These are phyloP conservation scores for Cytospora piceae DNA, from an alignment of 2,329 filamentous ascomycete species.

Conservation along the genomic window DNA sequence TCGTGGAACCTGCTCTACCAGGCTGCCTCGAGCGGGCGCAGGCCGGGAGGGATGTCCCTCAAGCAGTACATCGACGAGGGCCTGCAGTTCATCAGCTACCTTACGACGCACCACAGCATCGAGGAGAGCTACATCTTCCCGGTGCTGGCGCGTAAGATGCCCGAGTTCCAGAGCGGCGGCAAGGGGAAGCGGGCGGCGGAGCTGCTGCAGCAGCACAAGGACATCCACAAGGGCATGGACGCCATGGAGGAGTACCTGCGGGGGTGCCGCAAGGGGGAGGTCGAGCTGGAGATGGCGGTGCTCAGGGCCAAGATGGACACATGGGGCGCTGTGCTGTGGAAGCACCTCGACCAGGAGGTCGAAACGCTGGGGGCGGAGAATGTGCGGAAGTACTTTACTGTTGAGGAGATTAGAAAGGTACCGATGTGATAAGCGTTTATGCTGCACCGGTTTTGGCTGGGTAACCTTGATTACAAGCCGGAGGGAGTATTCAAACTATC, in stretches of 20 bases:
- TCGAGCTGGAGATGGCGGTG: conserved; percentile 57
- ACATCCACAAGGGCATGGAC: conserved; percentile 79
- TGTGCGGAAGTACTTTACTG: conserved; percentile 81
- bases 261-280: conserved; percentile 65
- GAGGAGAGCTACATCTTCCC: conserved; percentile 86
- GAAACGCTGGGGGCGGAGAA: conserved; percentile 78
- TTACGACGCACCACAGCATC: conserved; percentile 79
- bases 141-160: conserved; percentile 74
- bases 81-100: conserved; percentile 69
- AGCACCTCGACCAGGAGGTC: conserved; percentile 85
- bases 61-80: conserved; percentile 70
- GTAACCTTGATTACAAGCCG: too few species aligned
- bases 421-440: conserved; percentile 59
- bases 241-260: conserved; percentile 67
- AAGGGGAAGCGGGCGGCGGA: conserved; percentile 41
- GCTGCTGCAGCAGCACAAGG: conserved; percentile 73
- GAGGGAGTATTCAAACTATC: too few species aligned
- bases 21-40: conserved; percentile 62
- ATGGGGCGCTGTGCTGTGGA: conserved; percentile 80
- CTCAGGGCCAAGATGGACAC: conserved; percentile 74
- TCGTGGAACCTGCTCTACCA: conserved; percentile 73
- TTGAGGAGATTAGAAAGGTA: conserved; percentile 73
- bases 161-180: conserved; percentile 63
- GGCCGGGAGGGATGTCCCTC: conserved; percentile 67
- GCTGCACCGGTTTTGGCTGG: background rate